Base-by-base conservation (phyloP, 345 rosid genomes). In the Stellera chamaejasme region DNA sequence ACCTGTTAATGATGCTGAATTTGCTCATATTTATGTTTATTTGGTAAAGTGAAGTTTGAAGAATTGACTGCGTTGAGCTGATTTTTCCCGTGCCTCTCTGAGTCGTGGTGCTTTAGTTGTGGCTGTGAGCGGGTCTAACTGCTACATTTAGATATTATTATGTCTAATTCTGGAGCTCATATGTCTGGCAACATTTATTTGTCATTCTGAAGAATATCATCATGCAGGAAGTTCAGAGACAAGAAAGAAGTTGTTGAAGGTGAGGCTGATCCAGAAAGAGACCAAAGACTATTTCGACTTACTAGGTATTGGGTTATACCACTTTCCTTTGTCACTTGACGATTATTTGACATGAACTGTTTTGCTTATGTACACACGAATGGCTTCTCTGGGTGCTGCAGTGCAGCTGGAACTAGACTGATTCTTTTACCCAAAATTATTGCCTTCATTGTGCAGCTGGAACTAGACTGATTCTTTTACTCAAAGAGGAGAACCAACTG, bases 211-310 rank as follows among this genome's bases (percentile, higher is more conserved):
- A 10, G n/a, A 10, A 50, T 53, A 27, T 12, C 23, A 50, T 50
- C 48, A 52, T 66, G 56, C 77, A 90, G 96, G 79, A 83, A 81
- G 72, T 77, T 59, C 54, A 90, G 69, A 76, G 96, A 90, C 13
- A 87, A 90, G 83, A 87, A 83, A 69, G 96, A 90, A 54, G 67
- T 58, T 2, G 67, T 67, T 56, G 96, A 88, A 71, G 84, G 89
- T 61, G 97, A 87, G 74, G 85, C 82, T 45, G 97, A 90, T 74
- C 97, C 97, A 2, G 97, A 90, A 76, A 87, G 97, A 72, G 97
- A 90, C 71, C 97, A 87, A 69, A 91, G 76, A 87, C 97, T 10
- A 96, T 90, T 69, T 90, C 87, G 75, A 96, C 94, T 13, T 90
- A 90, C 64, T 96, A 87, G 96, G 97, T 87, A 53, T 16, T 64